phyloP scores from a whole-genome alignment of 176 grass and related monocot genomes.

The Phoenix dactylifera region DNA sequence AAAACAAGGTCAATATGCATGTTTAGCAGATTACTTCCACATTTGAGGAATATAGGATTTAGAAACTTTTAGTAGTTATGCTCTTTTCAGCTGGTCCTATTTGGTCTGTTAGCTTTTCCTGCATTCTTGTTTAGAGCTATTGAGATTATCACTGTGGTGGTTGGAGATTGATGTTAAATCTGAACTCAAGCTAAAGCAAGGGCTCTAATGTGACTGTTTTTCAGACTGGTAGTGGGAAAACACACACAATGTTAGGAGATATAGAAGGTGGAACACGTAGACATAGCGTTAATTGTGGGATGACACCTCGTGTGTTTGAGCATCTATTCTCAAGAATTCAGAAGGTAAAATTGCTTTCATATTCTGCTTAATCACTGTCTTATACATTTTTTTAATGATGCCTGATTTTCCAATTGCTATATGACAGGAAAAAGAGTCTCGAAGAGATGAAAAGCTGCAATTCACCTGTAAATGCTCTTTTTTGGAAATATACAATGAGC shows the following conservation, averaged over 20 bases:
- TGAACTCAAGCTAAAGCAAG: too few relatives aligned
- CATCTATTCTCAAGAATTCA: slow-evolving; percentile 87
- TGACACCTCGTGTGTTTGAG: slow-evolving; percentile 97
- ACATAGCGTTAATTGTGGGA: slow-evolving; percentile 81
- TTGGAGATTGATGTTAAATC: not conserved
- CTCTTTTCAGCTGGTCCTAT: not conserved
- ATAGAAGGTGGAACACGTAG: slow-evolving; percentile 91
- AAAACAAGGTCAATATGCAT: too few relatives aligned
- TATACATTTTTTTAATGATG: not conserved
- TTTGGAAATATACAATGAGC: slow-evolving; percentile 95
- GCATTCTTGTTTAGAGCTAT: not conserved
- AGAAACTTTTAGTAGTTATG: not conserved
- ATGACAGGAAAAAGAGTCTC: slow-evolving; percentile 76
- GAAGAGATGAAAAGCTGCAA: slow-evolving; percentile 74
- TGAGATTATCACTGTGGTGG: not conserved
- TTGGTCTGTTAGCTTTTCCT: not conserved
- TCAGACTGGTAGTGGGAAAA: slow-evolving; percentile 97
- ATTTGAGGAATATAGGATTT: too few relatives aligned
- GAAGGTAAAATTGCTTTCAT: slow-evolving; percentile 39
- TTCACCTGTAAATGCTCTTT: slow-evolving; percentile 98
- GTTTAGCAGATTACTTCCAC: too few relatives aligned
- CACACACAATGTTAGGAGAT: slow-evolving; percentile 96
- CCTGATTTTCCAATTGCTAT: slow-evolving; percentile 11
- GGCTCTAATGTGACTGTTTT: slow-evolving; percentile 6
- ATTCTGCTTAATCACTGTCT: not conserved